Base-by-base conservation (phyloP, 352 stramenopile genomes). In the Pythium dissotocum region DNA sequence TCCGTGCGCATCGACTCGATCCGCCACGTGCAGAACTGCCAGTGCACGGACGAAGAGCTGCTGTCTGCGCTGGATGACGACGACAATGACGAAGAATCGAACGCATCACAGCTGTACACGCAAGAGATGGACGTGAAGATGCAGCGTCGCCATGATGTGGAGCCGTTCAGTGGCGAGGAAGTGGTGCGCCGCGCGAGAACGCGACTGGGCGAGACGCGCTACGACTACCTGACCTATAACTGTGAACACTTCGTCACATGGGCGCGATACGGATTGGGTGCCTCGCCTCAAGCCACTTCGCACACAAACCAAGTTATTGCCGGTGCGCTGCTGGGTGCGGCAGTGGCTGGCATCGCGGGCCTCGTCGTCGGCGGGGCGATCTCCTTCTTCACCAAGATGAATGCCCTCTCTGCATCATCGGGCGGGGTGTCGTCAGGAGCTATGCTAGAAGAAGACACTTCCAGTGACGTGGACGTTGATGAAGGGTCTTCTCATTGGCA, bases 181-280 rank as follows among this genome's bases (percentile, higher is more conserved):
- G 68, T 78, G 21, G 74, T 88, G 63, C 65, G 62, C 1, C 80
- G 83, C 32, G 83, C 83, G 32, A 75, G 76, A 56, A 71, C 73
- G 40, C 71, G 78, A 10, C 76, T 92, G 12, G 80, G 82, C 46
- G 81, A 88, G 67, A 69, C 63, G 30, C 69, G 76, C 32, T 92
- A 92, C 70, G 76, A 79, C 57, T 85, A 54, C 24, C 36, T 92
- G 40, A 63, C 30, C 6, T 74, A 85, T 74, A 92, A 92, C 61
- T 92, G 83, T 75, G 83, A 92, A 60, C 83, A 92, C 66, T 92
- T 92, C 72, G 83, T 90, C 48, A 90, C 83, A 52, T 92, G 80
- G 83, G 83, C 80, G 13, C 73, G 82, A 38, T 90, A 92, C 61
- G 80, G 80, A 18, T 63, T 78, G 12, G 76, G 77, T 2, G 71